Evolutionary conservation across 2,329 filamentous ascomycete species (phyloP).

Genomic region (Arthrobotrys entomopaga): DNA sequence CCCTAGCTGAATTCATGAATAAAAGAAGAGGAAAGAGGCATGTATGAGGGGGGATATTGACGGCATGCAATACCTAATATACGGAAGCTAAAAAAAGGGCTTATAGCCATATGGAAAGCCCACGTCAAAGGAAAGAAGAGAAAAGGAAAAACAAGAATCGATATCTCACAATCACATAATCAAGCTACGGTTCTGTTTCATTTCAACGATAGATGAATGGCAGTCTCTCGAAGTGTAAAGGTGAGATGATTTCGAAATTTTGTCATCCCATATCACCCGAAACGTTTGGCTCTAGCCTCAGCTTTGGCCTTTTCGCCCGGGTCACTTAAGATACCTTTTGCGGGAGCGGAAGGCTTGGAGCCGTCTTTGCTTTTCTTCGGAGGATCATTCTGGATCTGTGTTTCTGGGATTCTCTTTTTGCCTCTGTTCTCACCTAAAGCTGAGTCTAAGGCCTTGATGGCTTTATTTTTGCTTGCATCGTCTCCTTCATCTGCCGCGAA

Average conservation of each 20-base stretch:
- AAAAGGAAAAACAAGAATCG: not conserved
- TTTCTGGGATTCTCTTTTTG: constrained; percentile 48
- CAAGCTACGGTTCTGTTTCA: too few species aligned
- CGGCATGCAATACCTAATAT: too few species aligned
- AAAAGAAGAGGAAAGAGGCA: constrained; percentile 17
- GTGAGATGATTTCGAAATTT: not conserved
- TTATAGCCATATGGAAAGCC: too few species aligned
- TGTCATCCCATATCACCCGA: constrained; percentile 13
- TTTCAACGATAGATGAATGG: too few species aligned
- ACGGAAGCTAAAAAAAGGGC: too few species aligned
- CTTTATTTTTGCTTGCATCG: constrained; percentile 14
- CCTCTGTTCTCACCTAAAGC: constrained; percentile 52
- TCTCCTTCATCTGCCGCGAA: constrained; percentile 42
- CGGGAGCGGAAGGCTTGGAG: constrained; percentile 17
- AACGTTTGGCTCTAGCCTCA: constrained; percentile 51
- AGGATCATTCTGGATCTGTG: constrained; percentile 41
- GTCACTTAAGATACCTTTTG: constrained; percentile 36
- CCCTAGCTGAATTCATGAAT: constrained; percentile 20
- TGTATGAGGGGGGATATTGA: too few species aligned
- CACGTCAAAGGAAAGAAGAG: too few species aligned
- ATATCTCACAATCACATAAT: not conserved
- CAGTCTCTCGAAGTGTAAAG: not conserved
- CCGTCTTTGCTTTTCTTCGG: constrained; percentile 51
- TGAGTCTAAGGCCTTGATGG: constrained; percentile 45
- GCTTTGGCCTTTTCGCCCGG: constrained; percentile 54